Base-by-base conservation (phyloP, 768 basidiomycete species). In the Pulveroboletus sp. region DNA sequence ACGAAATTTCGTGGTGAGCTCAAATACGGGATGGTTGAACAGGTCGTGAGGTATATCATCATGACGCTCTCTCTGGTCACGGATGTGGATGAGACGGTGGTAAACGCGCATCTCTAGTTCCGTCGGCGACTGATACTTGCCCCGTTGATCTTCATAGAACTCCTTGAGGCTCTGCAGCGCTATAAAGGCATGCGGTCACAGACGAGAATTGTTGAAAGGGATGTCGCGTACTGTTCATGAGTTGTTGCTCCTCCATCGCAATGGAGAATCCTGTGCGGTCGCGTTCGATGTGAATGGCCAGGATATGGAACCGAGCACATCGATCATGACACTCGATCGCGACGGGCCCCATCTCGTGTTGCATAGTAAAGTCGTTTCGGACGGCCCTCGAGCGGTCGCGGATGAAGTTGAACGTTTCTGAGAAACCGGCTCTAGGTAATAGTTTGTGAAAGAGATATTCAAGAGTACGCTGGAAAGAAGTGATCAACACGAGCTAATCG, bases 21-120 rank as follows among this genome's bases (percentile, higher is more conserved):
- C 81, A 61, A 94, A 87, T 19, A 89, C 81, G 0, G 92, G 86
- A 61, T 90, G 77, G 8, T 74, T 71, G 34, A 80, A 77, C 53
- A 97, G 81, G 30, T 78, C 62, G 2, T 72, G 68, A 0, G 93
- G 85, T 31, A 93, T 82, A 58, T 77, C 82, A 60, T 84, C 89
- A 59, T 76, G 82, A 9, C 81, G 86, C 60, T 88, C 87, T 54
- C 69, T 79, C 59, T 88, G 86, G 65, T 93, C 89, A 24, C 91
- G 84, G 37, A 97, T 86, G 60, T 96, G 92, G 24, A 89, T 85
- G 26, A 98, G 80, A 40, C 94, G 83, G 63, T 94, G 90, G 69
- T 97, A 99, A 2, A 96, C 84, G 27, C 91, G 84, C 83, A 99
- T 96, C 68, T 99, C 95, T 39, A 97, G 79, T 62, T 98, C 94